Percentiles rank a stretch among this genome's conserved stretches.
phyloP scores from a whole-genome alignment of 805 yeast genomes.

The Dipodascus geniculatus region DNA sequence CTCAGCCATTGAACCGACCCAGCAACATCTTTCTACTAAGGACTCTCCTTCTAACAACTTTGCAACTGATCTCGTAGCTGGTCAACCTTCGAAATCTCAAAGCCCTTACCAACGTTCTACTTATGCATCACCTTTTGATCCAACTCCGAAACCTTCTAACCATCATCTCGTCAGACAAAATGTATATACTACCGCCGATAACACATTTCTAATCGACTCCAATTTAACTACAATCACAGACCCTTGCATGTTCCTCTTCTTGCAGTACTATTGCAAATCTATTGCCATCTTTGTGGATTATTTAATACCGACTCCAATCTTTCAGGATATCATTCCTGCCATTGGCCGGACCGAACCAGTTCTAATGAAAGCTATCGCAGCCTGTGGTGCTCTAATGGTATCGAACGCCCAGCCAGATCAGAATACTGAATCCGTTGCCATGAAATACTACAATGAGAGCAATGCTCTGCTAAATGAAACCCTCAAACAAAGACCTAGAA shows the following conservation, averaged over 20 bases:
- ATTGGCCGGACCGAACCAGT: slow-evolving; percentile 4
- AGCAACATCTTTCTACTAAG: not conserved
- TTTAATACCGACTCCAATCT: slow-evolving; percentile 1
- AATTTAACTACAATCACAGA: not conserved
- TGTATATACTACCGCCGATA: not conserved
- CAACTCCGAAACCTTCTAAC: not conserved
- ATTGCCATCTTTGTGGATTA: slow-evolving; percentile 3
- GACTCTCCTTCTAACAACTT: not conserved
- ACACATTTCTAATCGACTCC: not conserved
- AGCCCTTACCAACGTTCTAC: not conserved
- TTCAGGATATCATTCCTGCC: slow-evolving; percentile 3
- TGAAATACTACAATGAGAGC: not conserved
- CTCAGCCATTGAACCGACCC: not conserved
- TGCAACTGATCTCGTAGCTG: not conserved
- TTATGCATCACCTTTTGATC: not conserved
- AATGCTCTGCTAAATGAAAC: not conserved
- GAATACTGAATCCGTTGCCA: not conserved
- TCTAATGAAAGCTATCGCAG: slow-evolving; percentile 3
- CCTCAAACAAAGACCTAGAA: slow-evolving; percentile 1
- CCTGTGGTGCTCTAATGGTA: slow-evolving; percentile 4
- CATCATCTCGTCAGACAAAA: not conserved
- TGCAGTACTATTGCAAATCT: slow-evolving; percentile 1
- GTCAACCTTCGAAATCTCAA: not conserved
- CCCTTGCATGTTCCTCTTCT: slow-evolving; percentile 1
- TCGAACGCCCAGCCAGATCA: not conserved